These are phyloP conservation scores for Purpureocillium lavendulum DNA, from an alignment of 2,329 filamentous ascomycete genomes.

Conservation along the genomic window DNA sequence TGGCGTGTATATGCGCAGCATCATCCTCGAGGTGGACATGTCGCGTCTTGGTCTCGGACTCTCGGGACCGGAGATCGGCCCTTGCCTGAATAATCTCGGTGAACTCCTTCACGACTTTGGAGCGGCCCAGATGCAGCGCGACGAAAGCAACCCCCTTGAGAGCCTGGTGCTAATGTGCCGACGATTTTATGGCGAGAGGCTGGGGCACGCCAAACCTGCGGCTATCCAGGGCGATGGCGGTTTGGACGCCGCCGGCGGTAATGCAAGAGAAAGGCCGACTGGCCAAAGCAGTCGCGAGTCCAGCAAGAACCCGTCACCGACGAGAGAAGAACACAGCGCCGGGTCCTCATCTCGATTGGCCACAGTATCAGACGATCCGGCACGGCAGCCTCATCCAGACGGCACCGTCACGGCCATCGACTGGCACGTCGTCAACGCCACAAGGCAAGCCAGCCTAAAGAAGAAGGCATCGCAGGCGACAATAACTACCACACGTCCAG, in stretches of 20 bases:
- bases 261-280: too few species aligned
- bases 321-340: too few species aligned
- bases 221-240: too few species aligned
- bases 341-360: too few species aligned
- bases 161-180: conserved; percentile 25
- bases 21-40: conserved; percentile 33
- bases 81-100: conserved; percentile 16
- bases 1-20: conserved; percentile 22
- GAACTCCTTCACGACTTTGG: conserved; percentile 19
- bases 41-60: conserved; percentile 25
- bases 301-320: too few species aligned
- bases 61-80: conserved; percentile 14
- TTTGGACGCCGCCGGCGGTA: too few species aligned
- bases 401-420: conserved; percentile 1
- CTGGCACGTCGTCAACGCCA: neutral
- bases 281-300: too few species aligned
- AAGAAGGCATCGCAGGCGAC: neutral
- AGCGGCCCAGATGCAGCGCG: conserved; percentile 13
- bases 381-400: neutral
- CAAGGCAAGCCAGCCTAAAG: neutral
- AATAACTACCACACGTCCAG: neutral
- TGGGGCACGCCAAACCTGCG: too few species aligned
- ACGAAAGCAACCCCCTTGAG: conserved; percentile 13
- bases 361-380: neutral
- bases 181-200: conserved; percentile 21